Conservation (phyloP, 1,139 yeast species). For the Candida sp. region DNA sequence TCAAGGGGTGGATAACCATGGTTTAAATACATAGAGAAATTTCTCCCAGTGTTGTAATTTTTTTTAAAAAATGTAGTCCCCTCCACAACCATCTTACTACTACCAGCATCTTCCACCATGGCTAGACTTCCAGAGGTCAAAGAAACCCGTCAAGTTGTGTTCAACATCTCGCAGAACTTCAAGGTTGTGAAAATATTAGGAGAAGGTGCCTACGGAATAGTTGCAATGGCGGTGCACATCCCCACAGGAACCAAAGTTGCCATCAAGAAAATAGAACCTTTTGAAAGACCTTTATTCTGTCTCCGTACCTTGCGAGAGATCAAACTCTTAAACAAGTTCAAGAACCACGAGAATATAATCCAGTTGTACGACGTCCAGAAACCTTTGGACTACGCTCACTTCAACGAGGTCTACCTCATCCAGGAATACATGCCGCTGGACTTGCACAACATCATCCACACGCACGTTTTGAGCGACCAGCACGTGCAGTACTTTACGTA, state of each 20-base stretch:
- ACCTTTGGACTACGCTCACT: slow-evolving; percentile 75
- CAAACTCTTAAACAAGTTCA: slow-evolving; percentile 84
- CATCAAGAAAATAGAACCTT: slow-evolving; percentile 93
- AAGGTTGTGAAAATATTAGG: slow-evolving; percentile 84
- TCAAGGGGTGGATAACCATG: not conserved
- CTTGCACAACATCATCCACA: slow-evolving; percentile 85
- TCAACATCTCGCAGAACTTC: slow-evolving; percentile 88
- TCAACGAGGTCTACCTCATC: slow-evolving; percentile 87
- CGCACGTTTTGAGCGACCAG: slow-evolving; percentile 86
- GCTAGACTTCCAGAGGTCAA: slow-evolving; percentile 1
- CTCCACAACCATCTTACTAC: not conserved
- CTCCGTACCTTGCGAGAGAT: slow-evolving; percentile 89
- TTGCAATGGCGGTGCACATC: slow-evolving; percentile 88
- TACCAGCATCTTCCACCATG: not conserved
- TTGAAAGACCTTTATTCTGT: slow-evolving; percentile 91
- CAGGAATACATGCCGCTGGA: slow-evolving; percentile 99
- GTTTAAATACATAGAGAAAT: not conserved
- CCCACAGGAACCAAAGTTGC: slow-evolving; percentile 94
- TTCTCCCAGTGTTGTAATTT: not conserved
- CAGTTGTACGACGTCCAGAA: slow-evolving; percentile 90
- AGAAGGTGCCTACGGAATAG: slow-evolving; percentile 99
- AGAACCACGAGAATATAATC: slow-evolving; percentile 85
- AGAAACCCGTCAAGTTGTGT: slow-evolving; percentile 56
- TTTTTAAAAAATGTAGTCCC: not conserved
- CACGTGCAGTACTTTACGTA: slow-evolving; percentile 94